These are phyloP conservation scores for Gryganskiella cystojenkinii DNA, from an alignment of 192 early-diverging fungal species.

Conservation along the genomic window DNA sequence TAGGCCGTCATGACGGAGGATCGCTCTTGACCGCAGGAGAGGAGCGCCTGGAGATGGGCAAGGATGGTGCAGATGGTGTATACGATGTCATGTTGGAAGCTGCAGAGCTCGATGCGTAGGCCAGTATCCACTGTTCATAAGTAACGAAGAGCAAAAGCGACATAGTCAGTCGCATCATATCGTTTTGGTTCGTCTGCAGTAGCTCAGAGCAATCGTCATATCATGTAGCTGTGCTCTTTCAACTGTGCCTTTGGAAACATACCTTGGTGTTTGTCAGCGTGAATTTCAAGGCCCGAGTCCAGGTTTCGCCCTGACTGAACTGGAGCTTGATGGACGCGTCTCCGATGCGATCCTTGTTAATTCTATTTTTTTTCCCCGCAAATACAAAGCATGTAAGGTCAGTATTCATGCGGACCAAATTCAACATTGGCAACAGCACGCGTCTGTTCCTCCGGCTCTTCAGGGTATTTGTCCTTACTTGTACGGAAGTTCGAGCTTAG, in stretches of 20 bases:
- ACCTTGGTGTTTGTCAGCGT: constrained; percentile 87
- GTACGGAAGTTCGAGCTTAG: constrained; percentile 85
- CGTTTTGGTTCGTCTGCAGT: not conserved
- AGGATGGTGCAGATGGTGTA: constrained; percentile 40
- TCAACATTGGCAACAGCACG: not conserved
- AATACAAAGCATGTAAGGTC: not conserved
- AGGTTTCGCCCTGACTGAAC: constrained; percentile 91
- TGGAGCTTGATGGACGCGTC: constrained; percentile 84
- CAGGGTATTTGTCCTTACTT: constrained; percentile 53
- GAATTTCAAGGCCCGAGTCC: constrained; percentile 93
- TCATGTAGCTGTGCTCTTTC: not conserved
- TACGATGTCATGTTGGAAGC: constrained; percentile 45
- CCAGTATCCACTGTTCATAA: constrained; percentile 38
- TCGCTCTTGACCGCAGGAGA: constrained; percentile 19
- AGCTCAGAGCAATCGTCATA: not conserved
- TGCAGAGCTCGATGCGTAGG: constrained; percentile 42
- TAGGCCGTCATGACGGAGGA: no score
- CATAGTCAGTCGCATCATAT: no score
- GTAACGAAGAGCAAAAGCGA: no score
- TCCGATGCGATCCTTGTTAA: constrained; percentile 91
- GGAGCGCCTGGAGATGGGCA: constrained; percentile 38
- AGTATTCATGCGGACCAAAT: not conserved
- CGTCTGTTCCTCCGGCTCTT: not conserved
- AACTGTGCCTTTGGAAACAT: no score
- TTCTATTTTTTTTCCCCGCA: constrained; percentile 67